These are phyloP conservation scores for Taphrina deformans DNA, from an alignment of 1,139 yeast species.

Conservation along the genomic window DNA sequence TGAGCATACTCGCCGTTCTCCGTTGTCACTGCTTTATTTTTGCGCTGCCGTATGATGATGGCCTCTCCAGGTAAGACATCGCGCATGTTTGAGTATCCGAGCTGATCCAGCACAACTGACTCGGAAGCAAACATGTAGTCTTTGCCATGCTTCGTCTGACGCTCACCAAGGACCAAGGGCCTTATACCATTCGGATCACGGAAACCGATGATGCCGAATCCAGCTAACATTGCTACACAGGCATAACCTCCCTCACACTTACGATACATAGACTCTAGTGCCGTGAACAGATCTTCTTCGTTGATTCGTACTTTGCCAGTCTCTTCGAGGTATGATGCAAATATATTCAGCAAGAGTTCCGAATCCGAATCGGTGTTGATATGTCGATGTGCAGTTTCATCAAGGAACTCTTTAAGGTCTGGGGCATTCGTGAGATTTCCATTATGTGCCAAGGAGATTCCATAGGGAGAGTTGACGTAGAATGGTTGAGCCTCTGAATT, in stretches of 20 bases:
- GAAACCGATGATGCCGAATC: constrained; percentile 92
- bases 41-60: constrained; percentile 65
- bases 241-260: constrained; percentile 94
- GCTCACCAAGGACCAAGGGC: constrained; percentile 82
- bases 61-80: constrained; percentile 96
- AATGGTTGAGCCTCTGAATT: constrained; percentile 98
- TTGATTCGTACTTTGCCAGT: constrained; percentile 92
- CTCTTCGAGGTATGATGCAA: constrained; percentile 88
- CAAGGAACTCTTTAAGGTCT: constrained; percentile 74
- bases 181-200: constrained; percentile 97
- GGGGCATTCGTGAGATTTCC: constrained; percentile 90
- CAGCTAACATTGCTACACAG: constrained; percentile 91
- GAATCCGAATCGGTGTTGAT: constrained; percentile 96
- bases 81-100: constrained; percentile 74
- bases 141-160: constrained; percentile 62
- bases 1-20: constrained; percentile 30
- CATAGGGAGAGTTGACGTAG: constrained; percentile 95
- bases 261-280: constrained; percentile 76
- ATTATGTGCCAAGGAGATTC: constrained; percentile 84
- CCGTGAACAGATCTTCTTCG: constrained; percentile 82
- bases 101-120: constrained; percentile 92
- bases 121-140: constrained; percentile 97
- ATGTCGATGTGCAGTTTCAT: constrained; percentile 93
- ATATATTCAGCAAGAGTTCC: constrained; percentile 80
- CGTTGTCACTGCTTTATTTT: constrained; percentile 25